phyloP scores from a whole-genome alignment of 2,329 filamentous ascomycete genomes.

The Epichloe baconii region DNA sequence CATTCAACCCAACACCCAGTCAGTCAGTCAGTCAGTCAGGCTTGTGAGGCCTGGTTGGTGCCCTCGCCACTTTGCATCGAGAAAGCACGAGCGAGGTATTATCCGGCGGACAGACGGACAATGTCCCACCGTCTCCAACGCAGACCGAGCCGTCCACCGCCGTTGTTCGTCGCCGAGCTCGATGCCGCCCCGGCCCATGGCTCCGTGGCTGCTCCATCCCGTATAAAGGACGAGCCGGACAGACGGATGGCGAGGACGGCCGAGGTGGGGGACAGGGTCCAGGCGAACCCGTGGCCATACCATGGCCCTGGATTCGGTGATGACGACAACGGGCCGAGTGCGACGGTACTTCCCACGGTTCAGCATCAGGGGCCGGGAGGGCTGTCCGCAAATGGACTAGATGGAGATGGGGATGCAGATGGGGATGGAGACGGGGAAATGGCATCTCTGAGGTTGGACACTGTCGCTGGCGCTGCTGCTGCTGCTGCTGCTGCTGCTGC shows the following conservation, averaged over 20 bases:
- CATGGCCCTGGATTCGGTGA: constrained; percentile 12
- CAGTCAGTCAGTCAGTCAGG: no score
- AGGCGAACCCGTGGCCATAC: constrained; percentile 20
- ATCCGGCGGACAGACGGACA: not conserved
- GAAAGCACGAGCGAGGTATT: not conserved
- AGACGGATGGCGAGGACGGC: constrained; percentile 1
- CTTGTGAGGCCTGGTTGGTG: no score
- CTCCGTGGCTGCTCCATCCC: constrained; percentile 7
- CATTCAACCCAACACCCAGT: no score
- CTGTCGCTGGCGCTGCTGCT: not conserved
- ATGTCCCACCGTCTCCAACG: constrained; percentile 9
- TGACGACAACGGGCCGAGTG: constrained; percentile 5
- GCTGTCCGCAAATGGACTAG: not conserved
- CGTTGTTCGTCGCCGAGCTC: constrained; percentile 19
- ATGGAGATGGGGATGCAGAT: no score
- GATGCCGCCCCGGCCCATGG: constrained; percentile 12
- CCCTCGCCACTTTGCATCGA: no score
- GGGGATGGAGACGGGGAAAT: no score
- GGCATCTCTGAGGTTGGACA: no score
- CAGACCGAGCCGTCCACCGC: constrained; percentile 10
- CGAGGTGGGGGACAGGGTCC: constrained; percentile 2
- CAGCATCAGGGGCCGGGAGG: not conserved
- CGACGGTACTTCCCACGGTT: constrained; percentile 2
- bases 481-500: not conserved
- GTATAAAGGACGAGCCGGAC: constrained; percentile 4